phyloP scores from a whole-genome alignment of 148 eudicot species.

The Arctostaphylos glauca region DNA sequence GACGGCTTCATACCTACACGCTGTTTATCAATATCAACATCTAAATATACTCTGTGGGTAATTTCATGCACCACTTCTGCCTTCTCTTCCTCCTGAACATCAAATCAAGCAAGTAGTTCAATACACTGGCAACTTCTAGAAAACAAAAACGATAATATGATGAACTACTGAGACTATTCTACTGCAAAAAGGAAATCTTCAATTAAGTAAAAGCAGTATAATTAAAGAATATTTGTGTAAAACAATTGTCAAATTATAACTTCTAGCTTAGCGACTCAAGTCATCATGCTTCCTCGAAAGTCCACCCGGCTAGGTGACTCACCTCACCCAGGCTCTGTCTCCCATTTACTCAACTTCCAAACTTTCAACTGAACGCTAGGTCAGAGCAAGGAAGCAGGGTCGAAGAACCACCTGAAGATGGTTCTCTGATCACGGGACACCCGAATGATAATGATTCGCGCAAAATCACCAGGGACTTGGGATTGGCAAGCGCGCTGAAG shows the following conservation, averaged over 20 bases:
- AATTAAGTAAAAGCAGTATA: neutral
- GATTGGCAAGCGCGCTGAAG: neutral
- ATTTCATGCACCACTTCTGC: constrained; percentile 61
- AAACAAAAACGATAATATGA: neutral
- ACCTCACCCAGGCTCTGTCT: neutral
- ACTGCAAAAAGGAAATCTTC: neutral
- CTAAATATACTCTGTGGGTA: constrained; percentile 85
- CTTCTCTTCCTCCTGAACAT: constrained; percentile 41
- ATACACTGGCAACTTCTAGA: constrained; percentile 10
- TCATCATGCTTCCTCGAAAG: neutral
- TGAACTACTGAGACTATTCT: neutral
- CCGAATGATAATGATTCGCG: neutral
- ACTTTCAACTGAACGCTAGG: neutral
- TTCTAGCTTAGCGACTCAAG: neutral
- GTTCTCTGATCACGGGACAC: neutral
- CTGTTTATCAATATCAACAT: constrained; percentile 93
- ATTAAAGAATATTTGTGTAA: neutral
- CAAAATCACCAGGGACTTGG: neutral
- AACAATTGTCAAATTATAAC: neutral
- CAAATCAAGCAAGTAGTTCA: constrained; percentile 8
- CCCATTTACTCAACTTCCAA: neutral
- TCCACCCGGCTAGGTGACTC: neutral
- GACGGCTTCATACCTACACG: constrained; percentile 54
- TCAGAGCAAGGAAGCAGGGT: neutral
- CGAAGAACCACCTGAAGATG: neutral